Base-by-base conservation (phyloP, 2,329 filamentous ascomycete genomes). In the Epichloe coenophiala region DNA sequence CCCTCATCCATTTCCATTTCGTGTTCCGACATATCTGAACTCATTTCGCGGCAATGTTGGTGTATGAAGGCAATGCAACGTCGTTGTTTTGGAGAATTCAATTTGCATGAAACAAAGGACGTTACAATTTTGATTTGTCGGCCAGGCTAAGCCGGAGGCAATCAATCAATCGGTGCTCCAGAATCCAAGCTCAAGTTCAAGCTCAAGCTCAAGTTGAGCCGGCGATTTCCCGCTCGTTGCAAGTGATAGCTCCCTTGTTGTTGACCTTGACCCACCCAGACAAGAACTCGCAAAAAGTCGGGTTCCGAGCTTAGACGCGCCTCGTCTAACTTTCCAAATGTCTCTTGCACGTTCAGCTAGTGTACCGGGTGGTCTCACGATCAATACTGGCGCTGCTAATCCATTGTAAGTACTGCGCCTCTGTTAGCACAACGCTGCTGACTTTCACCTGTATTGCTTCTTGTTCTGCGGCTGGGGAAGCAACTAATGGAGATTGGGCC, bases 1-100 rank as follows among this genome's bases (percentile, higher is more conserved):
- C 83, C 80, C 56, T 83, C 80, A 64, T 84, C 80, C 52, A 83
- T 76, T 61, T 84, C 80, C 78, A 84, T 83, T 21, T 55, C 71
- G 60, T 45, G 45, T 41, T 54, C 55, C 36, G 51, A 56, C 44
- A 53, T 49, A 37, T 51, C 48, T 38, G 47, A 53, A 33, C 47
- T 51, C 49, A 47, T 53, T n/a, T 36, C 13, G 27, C 27, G 27
- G 27, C 27, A 31, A 11, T 31, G 8, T 31, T 4, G 4, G 27
- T 31, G 27, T 31, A 11, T 31, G 11, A 31, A 31, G 27, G 4
- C 8, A 31, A 31, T 31, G 8, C 27, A 11, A 31, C 27, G 27
- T 31, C 27, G 27, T 9, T 31, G 27, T 31, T 31, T 31, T 31
- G 0, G 27, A 31, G 27, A 31, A 31, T 31, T 31, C 8, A 31